Evolutionary conservation across 768 basidiomycete genomes (phyloP).

Genomic region (Panaeolus cyanescens): DNA sequence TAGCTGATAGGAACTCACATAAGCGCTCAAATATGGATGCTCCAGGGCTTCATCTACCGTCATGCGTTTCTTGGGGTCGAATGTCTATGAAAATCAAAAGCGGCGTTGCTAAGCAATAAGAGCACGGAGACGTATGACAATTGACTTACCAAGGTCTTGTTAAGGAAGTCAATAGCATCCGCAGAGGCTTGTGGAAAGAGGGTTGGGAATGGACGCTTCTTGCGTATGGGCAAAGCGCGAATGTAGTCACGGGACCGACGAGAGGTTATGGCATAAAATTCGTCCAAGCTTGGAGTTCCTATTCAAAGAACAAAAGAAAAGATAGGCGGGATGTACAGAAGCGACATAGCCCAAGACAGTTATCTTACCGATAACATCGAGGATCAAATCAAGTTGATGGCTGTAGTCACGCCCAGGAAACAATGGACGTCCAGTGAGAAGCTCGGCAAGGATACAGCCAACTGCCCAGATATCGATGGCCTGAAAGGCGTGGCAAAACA

Average conservation of each 20-base stretch:
- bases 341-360: constrained; percentile 4
- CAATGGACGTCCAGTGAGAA: constrained; percentile 77
- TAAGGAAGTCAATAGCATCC: constrained; percentile 72
- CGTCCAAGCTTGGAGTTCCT: constrained; percentile 86
- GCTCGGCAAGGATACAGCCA: constrained; percentile 79
- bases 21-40: constrained; percentile 81
- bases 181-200: constrained; percentile 79
- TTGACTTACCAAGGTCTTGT: constrained; percentile 62
- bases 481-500: constrained; percentile 18
- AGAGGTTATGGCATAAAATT: constrained; percentile 89
- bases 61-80: constrained; percentile 84
- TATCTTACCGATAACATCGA: constrained; percentile 75
- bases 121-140: not conserved
- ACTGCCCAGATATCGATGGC: constrained; percentile 78
- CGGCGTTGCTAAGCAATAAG: constrained; percentile 18
- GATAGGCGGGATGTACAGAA: constrained; percentile 11
- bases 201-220: constrained; percentile 65
- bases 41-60: constrained; percentile 81
- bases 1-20: constrained; percentile 44
- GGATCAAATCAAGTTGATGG: constrained; percentile 85
- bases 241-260: constrained; percentile 86
- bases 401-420: constrained; percentile 90
- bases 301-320: constrained; percentile 10
- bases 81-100: constrained; percentile 49
- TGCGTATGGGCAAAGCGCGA: constrained; percentile 82